Conservation (phyloP, 2,329 filamentous ascomycete species). For the Blastomyces parvus region DNA sequence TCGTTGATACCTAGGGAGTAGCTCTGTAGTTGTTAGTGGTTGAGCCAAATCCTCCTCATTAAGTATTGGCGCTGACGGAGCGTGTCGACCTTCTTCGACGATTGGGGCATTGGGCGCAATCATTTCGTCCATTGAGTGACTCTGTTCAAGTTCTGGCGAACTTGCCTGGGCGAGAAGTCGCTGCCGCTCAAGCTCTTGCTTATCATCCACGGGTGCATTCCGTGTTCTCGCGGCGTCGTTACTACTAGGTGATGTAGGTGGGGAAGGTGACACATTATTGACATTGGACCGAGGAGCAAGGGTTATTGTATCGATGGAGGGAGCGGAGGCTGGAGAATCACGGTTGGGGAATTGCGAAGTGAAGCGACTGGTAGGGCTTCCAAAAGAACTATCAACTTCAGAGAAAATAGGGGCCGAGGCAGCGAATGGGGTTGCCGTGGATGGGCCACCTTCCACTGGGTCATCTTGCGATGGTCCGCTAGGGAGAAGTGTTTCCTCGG, state of each 20-base stretch:
- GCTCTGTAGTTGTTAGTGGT: constrained; percentile 30
- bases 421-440: constrained; percentile 27
- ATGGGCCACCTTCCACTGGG: constrained; percentile 35
- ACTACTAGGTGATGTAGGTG: constrained; percentile 29
- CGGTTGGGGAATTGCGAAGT: not conserved
- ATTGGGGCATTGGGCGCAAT: not conserved
- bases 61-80: constrained; percentile 42
- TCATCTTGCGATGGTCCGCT: constrained; percentile 57
- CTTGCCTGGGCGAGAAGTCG: constrained; percentile 56
- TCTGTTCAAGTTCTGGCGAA: constrained; percentile 37
- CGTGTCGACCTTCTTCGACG: not conserved
- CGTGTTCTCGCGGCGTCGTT: constrained; percentile 19
- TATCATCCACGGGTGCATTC: constrained; percentile 51
- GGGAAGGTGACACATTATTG: not conserved
- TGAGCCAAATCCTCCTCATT: constrained; percentile 44
- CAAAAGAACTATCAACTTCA: constrained; percentile 42
- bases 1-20: constrained; percentile 38
- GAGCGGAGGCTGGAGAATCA: constrained; percentile 18
- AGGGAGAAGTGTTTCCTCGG: constrained; percentile 70
- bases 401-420: constrained; percentile 39
- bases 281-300: constrained; percentile 12
- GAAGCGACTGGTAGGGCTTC: not conserved
- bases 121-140: constrained; percentile 14
- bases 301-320: constrained; percentile 24
- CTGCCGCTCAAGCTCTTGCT: constrained; percentile 63